Conservation (phyloP, 805 yeast genomes). For the Sugiyamaella valdiviana region DNA sequence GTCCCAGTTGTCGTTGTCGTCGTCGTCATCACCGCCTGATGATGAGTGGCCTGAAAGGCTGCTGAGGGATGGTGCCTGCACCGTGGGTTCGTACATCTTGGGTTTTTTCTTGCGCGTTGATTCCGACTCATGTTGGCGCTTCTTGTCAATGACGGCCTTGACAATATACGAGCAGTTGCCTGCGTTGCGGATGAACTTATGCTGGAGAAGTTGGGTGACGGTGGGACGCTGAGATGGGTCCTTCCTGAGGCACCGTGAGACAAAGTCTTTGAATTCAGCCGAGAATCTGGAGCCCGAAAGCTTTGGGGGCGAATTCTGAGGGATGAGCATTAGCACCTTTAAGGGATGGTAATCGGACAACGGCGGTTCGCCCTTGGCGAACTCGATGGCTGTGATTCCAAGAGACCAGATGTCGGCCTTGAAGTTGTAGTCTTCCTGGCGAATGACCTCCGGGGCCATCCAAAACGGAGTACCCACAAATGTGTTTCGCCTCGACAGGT, state of each 20-base stretch:
- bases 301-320: slow-evolving; percentile 44
- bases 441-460: slow-evolving; percentile 99
- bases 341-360: slow-evolving; percentile 48
- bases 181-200: slow-evolving; percentile 48
- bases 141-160: slow-evolving; percentile 33
- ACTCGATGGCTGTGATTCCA: slow-evolving; percentile 71
- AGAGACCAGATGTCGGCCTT: slow-evolving; percentile 76
- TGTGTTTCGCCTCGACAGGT: slow-evolving; percentile 43
- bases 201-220: slow-evolving; percentile 56
- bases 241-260: slow-evolving; percentile 60
- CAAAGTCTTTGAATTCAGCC: slow-evolving; percentile 60
- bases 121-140: slow-evolving; percentile 5
- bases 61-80: slow-evolving; percentile 6
- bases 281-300: slow-evolving; percentile 34
- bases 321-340: slow-evolving; percentile 48
- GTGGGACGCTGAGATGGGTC: slow-evolving; percentile 62
- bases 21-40: slow-evolving; percentile 9
- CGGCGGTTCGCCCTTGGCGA: slow-evolving; percentile 71
- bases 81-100: slow-evolving; percentile 17
- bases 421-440: slow-evolving; percentile 70
- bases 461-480: slow-evolving; percentile 61
- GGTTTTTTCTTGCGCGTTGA: neutral
- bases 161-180: slow-evolving; percentile 34
- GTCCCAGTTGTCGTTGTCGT: slow-evolving; percentile 34
- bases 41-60: neutral